Conservation (phyloP, 78 protist genomes). For the Isochrysis galbana region DNA sequence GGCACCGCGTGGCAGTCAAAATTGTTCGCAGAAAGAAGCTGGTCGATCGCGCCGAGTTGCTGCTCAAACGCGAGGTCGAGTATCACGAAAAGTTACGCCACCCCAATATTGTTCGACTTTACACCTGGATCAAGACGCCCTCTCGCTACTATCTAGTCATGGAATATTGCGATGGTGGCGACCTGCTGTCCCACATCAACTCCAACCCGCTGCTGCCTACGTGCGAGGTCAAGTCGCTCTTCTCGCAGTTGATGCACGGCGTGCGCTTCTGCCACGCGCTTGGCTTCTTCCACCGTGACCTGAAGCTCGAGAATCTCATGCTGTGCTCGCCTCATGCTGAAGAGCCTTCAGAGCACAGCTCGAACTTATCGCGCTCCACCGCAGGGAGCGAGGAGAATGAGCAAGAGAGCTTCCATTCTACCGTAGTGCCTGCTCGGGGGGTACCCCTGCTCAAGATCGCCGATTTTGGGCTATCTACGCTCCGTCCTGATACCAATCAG, state of each 20-base stretch:
- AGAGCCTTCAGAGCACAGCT: background rate
- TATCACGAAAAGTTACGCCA: background rate
- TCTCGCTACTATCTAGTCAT: constrained; percentile 50
- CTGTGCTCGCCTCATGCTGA: background rate
- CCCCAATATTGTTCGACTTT: constrained; percentile 8
- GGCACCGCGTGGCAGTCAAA: background rate
- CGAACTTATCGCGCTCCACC: background rate
- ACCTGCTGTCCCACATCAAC: constrained; percentile 53
- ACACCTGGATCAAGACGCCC: background rate
- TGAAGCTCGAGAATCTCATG: constrained; percentile 27
- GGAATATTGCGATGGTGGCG: constrained; percentile 75
- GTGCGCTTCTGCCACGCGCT: constrained; percentile 4
- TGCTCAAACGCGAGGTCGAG: background rate
- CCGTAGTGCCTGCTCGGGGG: background rate
- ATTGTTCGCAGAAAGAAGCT: background rate
- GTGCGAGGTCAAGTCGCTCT: background rate
- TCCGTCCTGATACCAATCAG: background rate
- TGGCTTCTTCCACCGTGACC: constrained; percentile 9
- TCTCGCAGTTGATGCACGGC: background rate
- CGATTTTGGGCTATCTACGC: background rate
- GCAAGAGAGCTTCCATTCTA: background rate
- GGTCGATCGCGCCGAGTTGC: constrained; percentile 9
- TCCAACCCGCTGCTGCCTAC: background rate
- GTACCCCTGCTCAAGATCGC: background rate
- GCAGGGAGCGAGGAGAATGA: background rate